Evolutionary conservation across 177 flowering plant species (phyloP), one percentile per base, ranked within the genome.

Genomic region (Vitis hybrid): DNA sequence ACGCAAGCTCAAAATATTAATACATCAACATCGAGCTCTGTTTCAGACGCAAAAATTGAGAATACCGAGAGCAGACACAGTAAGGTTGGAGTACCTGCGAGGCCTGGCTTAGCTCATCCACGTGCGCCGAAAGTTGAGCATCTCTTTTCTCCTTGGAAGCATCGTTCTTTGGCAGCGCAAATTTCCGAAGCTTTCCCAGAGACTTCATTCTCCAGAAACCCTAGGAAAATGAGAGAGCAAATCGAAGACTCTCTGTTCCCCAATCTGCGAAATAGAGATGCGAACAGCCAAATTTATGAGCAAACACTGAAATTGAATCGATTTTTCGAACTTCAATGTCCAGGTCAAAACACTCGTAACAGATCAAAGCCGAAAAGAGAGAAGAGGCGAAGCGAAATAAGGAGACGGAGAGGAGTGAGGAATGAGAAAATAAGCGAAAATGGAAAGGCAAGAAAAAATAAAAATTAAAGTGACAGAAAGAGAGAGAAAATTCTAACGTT

Each of bases 81-180:
- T 3, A 19, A 64, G 20, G 18, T 10, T 4, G 59, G 14, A 63
- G 59, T 72, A 94, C 98, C 97, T 88, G 72, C 10, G 92, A 72
- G 22, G 97, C 98, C 68, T 81, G 90, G 70, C 88, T 85, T 18
- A 94, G 88, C 57, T 86, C 94, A 78, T 94, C 93, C 14, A 84
- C 66, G 72, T 82, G 88, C n/a, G 84, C 78, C 53, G 86, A 51
- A 60, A 78, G 72, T 1, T 71, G 81, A 53, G 68, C 74, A 66
- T 85, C 87, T 64, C 75, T 79, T 62, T 84, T 88, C 56, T 86
- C 90, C 74, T 80, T 89, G n/a, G 45, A 39, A 39, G 65, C 75
- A 57, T 87, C 93, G 72, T 72, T 71, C 80, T 78, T 84, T 65
- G 84, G 89, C 6, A 83, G 80, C 14, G 82, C 88, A 13, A 94